A percentile compares a stretch with the other conserved stretches of the same genome.
Evolutionary conservation across 2,329 filamentous ascomycete species (phyloP).

Genomic region (Atkinsonella hypoxylon): DNA sequence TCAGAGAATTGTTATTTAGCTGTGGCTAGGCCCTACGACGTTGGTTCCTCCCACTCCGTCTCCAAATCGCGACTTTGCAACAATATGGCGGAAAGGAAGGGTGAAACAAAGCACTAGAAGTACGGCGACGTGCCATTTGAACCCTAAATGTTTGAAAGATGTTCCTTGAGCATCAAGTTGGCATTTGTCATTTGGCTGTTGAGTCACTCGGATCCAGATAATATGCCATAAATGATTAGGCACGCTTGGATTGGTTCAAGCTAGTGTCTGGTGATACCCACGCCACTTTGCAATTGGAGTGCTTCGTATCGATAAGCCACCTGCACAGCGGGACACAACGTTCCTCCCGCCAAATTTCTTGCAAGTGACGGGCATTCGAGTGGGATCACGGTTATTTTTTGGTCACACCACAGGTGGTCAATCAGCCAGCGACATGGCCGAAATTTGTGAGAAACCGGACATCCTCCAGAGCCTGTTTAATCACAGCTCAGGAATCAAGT

Average conservation of each 20-base stretch:
- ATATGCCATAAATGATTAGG: not conserved
- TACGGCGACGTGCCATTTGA: too few species aligned
- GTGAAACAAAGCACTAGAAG: too few species aligned
- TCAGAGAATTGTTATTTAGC: too few species aligned
- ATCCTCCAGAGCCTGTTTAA: not conserved
- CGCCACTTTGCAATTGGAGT: not conserved
- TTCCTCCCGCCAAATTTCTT: conserved; percentile 1
- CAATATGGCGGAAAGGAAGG: too few species aligned
- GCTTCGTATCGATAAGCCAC: conserved; percentile 5
- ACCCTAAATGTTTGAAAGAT: too few species aligned
- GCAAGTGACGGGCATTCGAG: not conserved
- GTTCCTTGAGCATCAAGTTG: too few species aligned
- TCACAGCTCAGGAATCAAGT: not conserved
- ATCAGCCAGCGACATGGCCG: not conserved
- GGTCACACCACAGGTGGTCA: not conserved
- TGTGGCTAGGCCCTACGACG: too few species aligned
- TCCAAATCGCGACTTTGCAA: too few species aligned
- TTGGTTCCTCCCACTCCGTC: too few species aligned
- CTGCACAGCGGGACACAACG: not conserved
- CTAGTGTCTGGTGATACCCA: not conserved
- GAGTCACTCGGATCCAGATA: too few species aligned
- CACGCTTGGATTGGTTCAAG: not conserved
- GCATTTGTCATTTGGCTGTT: too few species aligned
- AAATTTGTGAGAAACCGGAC: conserved; percentile 1
- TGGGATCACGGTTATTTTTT: not conserved